Evolutionary conservation across 768 basidiomycete species (phyloP).

Genomic region (Kwoniella mangroviensis): DNA sequence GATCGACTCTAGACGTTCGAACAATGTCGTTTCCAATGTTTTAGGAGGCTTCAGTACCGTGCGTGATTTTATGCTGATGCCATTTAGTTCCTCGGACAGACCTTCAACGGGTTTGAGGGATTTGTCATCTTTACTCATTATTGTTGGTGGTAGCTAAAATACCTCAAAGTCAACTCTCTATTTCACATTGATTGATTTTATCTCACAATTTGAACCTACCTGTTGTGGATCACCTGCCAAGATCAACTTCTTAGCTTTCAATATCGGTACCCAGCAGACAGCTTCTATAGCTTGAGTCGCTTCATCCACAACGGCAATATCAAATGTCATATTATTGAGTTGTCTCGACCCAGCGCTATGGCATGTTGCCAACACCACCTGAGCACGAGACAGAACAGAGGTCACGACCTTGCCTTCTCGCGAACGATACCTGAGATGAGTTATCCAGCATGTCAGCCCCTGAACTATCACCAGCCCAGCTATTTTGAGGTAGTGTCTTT

Average conservation of each 20-base stretch:
- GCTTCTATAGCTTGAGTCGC: slow-evolving; percentile 96
- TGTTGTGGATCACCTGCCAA: slow-evolving; percentile 92
- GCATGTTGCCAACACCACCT: slow-evolving; percentile 90
- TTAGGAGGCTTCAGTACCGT: slow-evolving; percentile 65
- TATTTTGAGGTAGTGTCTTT: too few species aligned
- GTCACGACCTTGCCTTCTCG: slow-evolving; percentile 83
- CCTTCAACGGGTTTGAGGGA: slow-evolving; percentile 22
- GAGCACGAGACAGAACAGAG: slow-evolving; percentile 76
- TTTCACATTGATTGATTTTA: neutral
- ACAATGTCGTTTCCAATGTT: slow-evolving; percentile 84
- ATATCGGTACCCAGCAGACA: slow-evolving; percentile 94
- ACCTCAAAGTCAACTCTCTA: neutral
- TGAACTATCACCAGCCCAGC: neutral
- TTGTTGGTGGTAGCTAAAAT: slow-evolving; percentile 80
- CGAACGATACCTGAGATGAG: slow-evolving; percentile 73
- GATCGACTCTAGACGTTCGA: slow-evolving; percentile 87
- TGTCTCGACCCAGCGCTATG: slow-evolving; percentile 89
- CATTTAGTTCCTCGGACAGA: slow-evolving; percentile 1
- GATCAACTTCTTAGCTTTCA: slow-evolving; percentile 86
- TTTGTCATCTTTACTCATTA: slow-evolving; percentile 69
- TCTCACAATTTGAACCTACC: slow-evolving; percentile 24
- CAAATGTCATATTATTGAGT: slow-evolving; percentile 76
- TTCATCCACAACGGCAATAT: slow-evolving; percentile 95
- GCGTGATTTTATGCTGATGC: slow-evolving; percentile 3
- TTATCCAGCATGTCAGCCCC: too few species aligned